A percentile compares a stretch with the other conserved stretches of the same genome.
phyloP scores from a whole-genome alignment of 495 filamentous ascomycete genomes.

The Penicillium nucicola region DNA sequence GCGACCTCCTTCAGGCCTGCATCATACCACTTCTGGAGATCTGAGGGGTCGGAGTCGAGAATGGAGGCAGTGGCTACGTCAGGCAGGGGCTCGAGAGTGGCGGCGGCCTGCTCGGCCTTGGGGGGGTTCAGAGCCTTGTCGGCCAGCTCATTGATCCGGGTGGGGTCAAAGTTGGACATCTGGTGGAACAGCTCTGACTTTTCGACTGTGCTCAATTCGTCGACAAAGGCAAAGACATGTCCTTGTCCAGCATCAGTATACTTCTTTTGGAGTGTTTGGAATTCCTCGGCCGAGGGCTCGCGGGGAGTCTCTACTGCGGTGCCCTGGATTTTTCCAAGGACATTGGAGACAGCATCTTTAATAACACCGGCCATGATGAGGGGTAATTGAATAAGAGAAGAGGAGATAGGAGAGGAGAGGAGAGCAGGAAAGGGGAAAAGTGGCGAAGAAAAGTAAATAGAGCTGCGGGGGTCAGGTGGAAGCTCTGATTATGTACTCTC shows the following conservation, averaged over 20 bases:
- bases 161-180: conserved; percentile 74
- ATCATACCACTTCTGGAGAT: conserved; percentile 81
- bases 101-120: conserved; percentile 44
- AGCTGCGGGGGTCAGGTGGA: conserved; percentile 23
- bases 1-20: conserved; percentile 82
- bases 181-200: conserved; percentile 80
- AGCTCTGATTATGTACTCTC: conserved; percentile 17
- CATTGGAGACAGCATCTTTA: conserved; percentile 52
- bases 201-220: conserved; percentile 67
- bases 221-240: conserved; percentile 90
- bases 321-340: conserved; percentile 56
- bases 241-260: conserved; percentile 79
- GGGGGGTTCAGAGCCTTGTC: conserved; percentile 78
- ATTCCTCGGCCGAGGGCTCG: conserved; percentile 68
- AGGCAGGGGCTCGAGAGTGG: conserved; percentile 81
- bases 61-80: conserved; percentile 87
- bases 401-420: background rate
- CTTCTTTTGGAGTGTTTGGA: conserved; percentile 70
- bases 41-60: conserved; percentile 77
- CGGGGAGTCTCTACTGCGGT: conserved; percentile 45
- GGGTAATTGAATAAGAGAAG: background rate
- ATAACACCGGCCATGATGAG: conserved; percentile 43
- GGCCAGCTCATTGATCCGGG: conserved; percentile 77
- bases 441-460: conserved; percentile 17
- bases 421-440: background rate